These are phyloP conservation scores for Candida quercuum DNA, from an alignment of 805 yeast species.

Conservation along the genomic window DNA sequence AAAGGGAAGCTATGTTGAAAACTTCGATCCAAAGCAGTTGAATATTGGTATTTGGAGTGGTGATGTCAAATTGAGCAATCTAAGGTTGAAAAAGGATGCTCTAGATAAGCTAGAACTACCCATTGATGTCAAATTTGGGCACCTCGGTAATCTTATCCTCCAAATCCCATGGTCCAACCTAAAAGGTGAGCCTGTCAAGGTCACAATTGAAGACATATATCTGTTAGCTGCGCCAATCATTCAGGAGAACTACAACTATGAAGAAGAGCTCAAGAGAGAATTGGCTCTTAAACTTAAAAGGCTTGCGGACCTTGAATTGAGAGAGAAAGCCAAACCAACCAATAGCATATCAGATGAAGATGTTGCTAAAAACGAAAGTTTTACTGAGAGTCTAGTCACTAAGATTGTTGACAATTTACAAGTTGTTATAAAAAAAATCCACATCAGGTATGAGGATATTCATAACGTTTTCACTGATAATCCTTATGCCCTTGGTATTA, in stretches of 20 bases:
- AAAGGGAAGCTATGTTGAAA: conserved; percentile 73
- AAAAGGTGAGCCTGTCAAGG: conserved; percentile 87
- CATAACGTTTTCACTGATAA: conserved; percentile 57
- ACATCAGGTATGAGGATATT: conserved; percentile 85
- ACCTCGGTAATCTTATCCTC: conserved; percentile 79
- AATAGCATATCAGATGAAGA: conserved; percentile 30
- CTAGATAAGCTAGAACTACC: conserved; percentile 84
- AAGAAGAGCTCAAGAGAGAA: conserved; percentile 53
- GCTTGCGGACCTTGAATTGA: conserved; percentile 57
- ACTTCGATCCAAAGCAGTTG: conserved; percentile 91
- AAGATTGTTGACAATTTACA: conserved; percentile 92
- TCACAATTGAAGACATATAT: conserved; percentile 81
- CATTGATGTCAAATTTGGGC: conserved; percentile 82
- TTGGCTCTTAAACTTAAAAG: conserved; percentile 62
- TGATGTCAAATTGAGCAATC: conserved; percentile 78
- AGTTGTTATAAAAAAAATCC: conserved; percentile 85
- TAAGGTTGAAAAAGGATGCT: conserved; percentile 81
- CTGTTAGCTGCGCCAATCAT: conserved; percentile 74
- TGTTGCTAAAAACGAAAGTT: conserved; percentile 61
- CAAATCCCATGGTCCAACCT: conserved; percentile 97
- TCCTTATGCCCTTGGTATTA: conserved; percentile 80
- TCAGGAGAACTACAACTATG: conserved; percentile 44
- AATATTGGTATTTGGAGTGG: conserved; percentile 98
- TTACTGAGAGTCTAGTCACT: conserved; percentile 80
- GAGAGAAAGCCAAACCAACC: conserved; percentile 39